Evolutionary conservation across 352 stramenopile genomes (phyloP), one percentile per base, ranked within the genome.

Genomic region (Pythium insidiosum): DNA sequence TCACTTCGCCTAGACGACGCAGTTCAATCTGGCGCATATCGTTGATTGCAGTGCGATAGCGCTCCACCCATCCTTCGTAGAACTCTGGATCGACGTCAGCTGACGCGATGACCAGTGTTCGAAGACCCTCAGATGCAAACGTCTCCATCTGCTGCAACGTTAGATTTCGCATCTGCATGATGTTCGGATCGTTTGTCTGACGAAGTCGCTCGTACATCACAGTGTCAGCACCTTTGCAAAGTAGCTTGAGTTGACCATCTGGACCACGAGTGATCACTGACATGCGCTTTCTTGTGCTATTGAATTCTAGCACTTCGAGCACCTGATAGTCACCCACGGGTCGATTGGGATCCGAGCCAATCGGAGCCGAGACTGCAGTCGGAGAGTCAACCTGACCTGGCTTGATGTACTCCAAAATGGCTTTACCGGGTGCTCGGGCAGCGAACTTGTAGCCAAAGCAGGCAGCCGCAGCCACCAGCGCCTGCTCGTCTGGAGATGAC

Each of bases 231-330:
- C 87, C 87, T 37, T 93, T 94, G 47, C 82, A 88, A n/a, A 94
- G 66, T 13, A 93, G 43, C 44, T 87, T 84, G 13, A 92, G 40
- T 20, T 62, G 60, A 3, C 75, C 78, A 5, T 63, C 41, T 0
- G 69, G 76, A 2, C 50, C 61, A 30, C 73, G 67, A 9, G 93
- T 65, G 28, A 98, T 76, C 19, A 97, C 85, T 4, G 87, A 97
- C 93, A 98, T 98, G 24, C 93, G 84, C 63, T 98, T 98, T 2
- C 93, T 80, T 21, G 85, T 97, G 19, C 81, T 96, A 64, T 97
- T 95, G 56, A 98, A 98, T 30, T 95, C 86, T 10, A 97, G 84
- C 13, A 95, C 87, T 42, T 95, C 86, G 6, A 98, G 53, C 3
- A 98, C 68, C n/a, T 96, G 54, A 43, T 94, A 97, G 18, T 56